These are phyloP conservation scores for Cenococcum geophilum DNA, from an alignment of 495 filamentous ascomycete species.

Conservation along the genomic window DNA sequence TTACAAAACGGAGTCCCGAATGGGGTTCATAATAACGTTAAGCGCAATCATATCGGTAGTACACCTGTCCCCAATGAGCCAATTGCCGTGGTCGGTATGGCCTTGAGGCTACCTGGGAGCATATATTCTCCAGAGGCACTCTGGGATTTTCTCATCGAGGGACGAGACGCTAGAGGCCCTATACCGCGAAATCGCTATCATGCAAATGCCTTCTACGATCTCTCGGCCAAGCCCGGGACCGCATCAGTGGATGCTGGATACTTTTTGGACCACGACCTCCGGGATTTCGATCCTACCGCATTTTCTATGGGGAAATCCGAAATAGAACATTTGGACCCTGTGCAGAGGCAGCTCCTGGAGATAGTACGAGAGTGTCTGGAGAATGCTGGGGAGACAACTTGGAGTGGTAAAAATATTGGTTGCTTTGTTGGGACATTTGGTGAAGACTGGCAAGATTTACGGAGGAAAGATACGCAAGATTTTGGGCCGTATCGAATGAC, in stretches of 20 bases:
- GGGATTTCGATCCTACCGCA: background rate
- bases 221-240: background rate
- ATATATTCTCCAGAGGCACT: background rate
- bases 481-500: background rate
- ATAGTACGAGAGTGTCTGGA: background rate
- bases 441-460: background rate
- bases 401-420: background rate
- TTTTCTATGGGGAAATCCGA: background rate
- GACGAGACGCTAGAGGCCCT: background rate
- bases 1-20: no score
- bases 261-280: background rate
- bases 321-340: background rate
- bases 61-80: no score
- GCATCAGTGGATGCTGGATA: background rate
- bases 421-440: background rate
- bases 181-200: background rate
- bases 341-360: background rate
- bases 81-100: constrained; percentile 9
- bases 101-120: background rate
- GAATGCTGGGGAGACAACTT: background rate
- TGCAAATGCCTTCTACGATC: background rate
- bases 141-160: constrained; percentile 4
- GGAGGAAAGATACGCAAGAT: background rate
- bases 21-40: no score
- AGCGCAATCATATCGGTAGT: no score